These are phyloP conservation scores for Isatis lusitanica DNA, from an alignment of 441 rosid species.

Conservation along the genomic window DNA sequence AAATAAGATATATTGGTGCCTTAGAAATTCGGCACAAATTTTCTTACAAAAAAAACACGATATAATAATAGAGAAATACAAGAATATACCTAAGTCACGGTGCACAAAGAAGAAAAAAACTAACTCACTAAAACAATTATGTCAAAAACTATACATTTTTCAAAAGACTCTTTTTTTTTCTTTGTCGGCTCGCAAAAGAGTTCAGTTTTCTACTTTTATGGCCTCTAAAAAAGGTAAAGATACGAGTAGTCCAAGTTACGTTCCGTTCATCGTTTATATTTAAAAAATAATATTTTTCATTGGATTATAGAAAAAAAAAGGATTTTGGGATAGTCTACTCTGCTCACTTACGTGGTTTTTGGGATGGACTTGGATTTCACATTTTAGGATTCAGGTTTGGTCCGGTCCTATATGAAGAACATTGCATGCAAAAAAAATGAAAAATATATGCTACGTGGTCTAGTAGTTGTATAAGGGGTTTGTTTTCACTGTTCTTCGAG, in stretches of 20 bases:
- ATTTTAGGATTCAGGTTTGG: not conserved
- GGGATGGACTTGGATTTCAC: not conserved
- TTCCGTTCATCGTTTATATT: constrained; percentile 5
- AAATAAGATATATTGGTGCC: not conserved
- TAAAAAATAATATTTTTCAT: not conserved
- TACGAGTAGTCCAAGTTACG: constrained; percentile 39
- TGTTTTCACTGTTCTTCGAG: too few species aligned
- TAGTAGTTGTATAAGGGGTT: too few species aligned
- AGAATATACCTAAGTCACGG: constrained; percentile 27
- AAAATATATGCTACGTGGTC: too few species aligned
- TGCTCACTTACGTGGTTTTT: not conserved
- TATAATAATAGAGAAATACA: constrained; percentile 6
- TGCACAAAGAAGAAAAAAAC: too few species aligned
- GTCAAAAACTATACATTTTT: constrained; percentile 23
- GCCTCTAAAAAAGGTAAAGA: constrained; percentile 29
- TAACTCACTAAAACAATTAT: constrained; percentile 17
- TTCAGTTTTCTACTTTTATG: constrained; percentile 29
- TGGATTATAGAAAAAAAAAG: not conserved
- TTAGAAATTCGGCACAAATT: not conserved
- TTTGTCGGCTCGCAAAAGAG: constrained; percentile 37
- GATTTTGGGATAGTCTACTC: not conserved
- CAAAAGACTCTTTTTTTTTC: constrained; percentile 15
- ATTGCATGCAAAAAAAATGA: not conserved
- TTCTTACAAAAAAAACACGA: not conserved
- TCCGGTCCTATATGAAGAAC: not conserved